Conservation (phyloP, 2,329 filamentous ascomycete species). For the Penicillium sumatraense region DNA sequence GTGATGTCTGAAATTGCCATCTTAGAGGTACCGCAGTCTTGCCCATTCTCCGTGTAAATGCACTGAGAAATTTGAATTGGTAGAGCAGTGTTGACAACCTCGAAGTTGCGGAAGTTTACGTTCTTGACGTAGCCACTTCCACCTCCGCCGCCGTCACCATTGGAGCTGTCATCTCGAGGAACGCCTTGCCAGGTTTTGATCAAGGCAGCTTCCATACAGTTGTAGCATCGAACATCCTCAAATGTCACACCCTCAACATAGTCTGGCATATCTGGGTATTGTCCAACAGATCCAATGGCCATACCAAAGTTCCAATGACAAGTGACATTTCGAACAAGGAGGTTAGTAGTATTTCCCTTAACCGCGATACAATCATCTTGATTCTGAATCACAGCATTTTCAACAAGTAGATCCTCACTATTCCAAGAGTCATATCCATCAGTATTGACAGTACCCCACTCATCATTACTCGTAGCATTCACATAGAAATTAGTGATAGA, state of each 20-base stretch:
- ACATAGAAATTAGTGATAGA: conserved; percentile 60
- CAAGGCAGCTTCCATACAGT: conserved; percentile 27
- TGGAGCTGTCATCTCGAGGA: conserved; percentile 19
- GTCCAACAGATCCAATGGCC: conserved; percentile 47
- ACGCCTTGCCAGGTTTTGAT: conserved; percentile 33
- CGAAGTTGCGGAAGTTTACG: conserved; percentile 28
- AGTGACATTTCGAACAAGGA: conserved; percentile 45
- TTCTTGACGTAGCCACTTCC: conserved; percentile 29
- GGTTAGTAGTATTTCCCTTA: conserved; percentile 48
- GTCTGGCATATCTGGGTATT: conserved; percentile 41
- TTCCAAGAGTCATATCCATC: conserved; percentile 59
- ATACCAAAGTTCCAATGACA: conserved; percentile 45
- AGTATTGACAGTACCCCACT: conserved; percentile 55
- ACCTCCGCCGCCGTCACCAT: conserved; percentile 29
- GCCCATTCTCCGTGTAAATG: conserved; percentile 28
- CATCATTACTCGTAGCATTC: conserved; percentile 52
- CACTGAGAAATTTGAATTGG: conserved; percentile 34
- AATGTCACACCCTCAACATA: conserved; percentile 46
- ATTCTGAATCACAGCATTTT: conserved; percentile 50
- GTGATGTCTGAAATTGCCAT: conserved; percentile 53
- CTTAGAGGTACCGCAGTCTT: conserved; percentile 45
- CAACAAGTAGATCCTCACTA: conserved; percentile 51
- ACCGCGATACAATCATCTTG: conserved; percentile 46
- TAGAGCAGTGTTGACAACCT: conserved; percentile 26
- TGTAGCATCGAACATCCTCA: conserved; percentile 32